Percentiles rank a stretch among this genome's conserved stretches.
Evolutionary conservation across 345 rosid genomes (phyloP).

Genomic region (Hypericum androsaemum): DNA sequence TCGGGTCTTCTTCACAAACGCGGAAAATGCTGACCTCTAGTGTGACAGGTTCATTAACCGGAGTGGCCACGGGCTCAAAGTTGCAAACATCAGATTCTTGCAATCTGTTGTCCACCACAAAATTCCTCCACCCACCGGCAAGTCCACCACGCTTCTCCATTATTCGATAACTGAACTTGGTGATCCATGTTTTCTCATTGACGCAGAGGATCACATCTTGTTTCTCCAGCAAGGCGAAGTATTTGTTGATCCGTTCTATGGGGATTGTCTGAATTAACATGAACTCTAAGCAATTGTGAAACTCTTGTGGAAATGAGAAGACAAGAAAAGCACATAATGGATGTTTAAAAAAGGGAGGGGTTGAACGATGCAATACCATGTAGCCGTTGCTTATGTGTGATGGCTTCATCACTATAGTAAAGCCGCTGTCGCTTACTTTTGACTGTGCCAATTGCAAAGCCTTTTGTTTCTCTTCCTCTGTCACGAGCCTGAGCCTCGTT

Average conservation of each 20-base stretch:
- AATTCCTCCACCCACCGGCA: slow-evolving; percentile 40
- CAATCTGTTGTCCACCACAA: slow-evolving; percentile 36
- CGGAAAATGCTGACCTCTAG: slow-evolving; percentile 37
- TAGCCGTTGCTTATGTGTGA: slow-evolving; percentile 27
- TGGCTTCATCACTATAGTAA: slow-evolving; percentile 35
- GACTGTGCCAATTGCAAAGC: slow-evolving; percentile 26
- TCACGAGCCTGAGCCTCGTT: slow-evolving; percentile 27
- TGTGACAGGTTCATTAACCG: slow-evolving; percentile 11
- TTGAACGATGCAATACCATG: slow-evolving; percentile 26
- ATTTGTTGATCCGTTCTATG: too few species aligned
- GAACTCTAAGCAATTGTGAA: neutral
- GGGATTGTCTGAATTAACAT: neutral
- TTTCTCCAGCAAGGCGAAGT: slow-evolving; percentile 17
- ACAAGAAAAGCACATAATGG: neutral
- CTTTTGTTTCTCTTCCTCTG: slow-evolving; percentile 22
- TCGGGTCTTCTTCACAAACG: slow-evolving; percentile 17
- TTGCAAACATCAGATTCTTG: slow-evolving; percentile 40
- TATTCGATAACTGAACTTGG: slow-evolving; percentile 15
- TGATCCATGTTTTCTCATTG: slow-evolving; percentile 26
- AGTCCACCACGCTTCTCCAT: slow-evolving; percentile 26
- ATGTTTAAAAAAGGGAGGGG: neutral
- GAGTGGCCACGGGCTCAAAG: slow-evolving; percentile 20
- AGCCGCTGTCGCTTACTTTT: slow-evolving; percentile 23
- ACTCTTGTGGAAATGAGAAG: neutral
- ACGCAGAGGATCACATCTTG: slow-evolving; percentile 30